Base-by-base conservation (phyloP, 495 filamentous ascomycete species). In the Acidiella bohemica region DNA sequence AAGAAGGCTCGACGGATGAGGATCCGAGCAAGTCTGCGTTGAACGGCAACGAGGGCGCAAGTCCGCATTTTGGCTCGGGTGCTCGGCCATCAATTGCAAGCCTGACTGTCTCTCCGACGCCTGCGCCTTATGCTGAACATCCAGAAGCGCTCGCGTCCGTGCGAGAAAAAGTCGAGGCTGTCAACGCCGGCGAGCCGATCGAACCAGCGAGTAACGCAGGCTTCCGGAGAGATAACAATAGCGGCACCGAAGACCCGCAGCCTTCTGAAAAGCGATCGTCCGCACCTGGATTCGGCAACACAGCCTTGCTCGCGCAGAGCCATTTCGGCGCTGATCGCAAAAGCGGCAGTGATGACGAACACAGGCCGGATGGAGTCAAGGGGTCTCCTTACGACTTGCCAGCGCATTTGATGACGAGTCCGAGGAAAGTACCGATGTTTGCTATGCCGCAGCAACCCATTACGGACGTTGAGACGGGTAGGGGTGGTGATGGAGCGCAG, bases 391-490 rank as follows among this genome's bases (percentile, higher is more conserved):
- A 41, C 26, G 47, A 36, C 5, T 19, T 45, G 23, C 36, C 34
- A 2, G 32, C 36, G 24, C 41, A 45, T 37, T 12, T 41, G 17
- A 13, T 29, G 11, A 18, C 20, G 7, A 36, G 9, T 17, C 26
- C 42, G 22, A 36, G 30, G 31, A 47, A 49, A 30, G 16, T 54
- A 27, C 50, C 50, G 10, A 56, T 56, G 53, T 54, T 56, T 31
- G 23, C 25, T 5, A 32, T 49, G 21, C 51, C 51, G 14, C 16
- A 35, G 20, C 28, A 37, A 26, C 53, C 53, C 10, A 21, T 54
- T 7, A 40, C 22, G 33, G 48, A 51, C 30, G 3, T 39, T 21
- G 51, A 54, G n/a, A n/a, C n/a, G n/a, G n/a, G n/a, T 4, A 27
- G n/a, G 11, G 18, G 5, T n/a, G 42, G 24, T n/a, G 42, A 19